Conservation (phyloP, 2,329 filamentous ascomycete genomes). For the Cladorrhinum sp. region DNA sequence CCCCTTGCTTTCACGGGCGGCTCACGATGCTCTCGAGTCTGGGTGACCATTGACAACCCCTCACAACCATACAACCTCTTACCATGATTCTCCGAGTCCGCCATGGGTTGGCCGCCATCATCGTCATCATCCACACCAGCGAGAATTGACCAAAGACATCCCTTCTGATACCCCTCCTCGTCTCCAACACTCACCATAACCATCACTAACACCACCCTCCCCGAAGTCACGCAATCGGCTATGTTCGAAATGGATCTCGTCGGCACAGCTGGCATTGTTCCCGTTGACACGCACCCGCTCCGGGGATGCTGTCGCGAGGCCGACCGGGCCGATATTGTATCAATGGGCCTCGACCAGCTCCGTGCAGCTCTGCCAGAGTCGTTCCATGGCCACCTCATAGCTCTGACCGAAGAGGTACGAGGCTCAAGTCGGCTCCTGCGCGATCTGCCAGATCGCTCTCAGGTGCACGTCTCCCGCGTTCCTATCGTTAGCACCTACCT, state of each 20-base stretch:
- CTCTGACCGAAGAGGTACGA: constrained; percentile 47
- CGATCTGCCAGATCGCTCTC: constrained; percentile 53
- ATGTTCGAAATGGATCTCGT: not conserved
- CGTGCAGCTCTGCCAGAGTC: constrained; percentile 42
- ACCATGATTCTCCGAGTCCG: constrained; percentile 17
- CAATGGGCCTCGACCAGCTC: constrained; percentile 47
- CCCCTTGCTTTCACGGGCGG: not conserved
- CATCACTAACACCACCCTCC: not conserved
- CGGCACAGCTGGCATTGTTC: not conserved
- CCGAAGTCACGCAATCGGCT: not conserved
- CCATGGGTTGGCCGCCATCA: constrained; percentile 15
- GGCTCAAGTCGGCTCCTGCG: constrained; percentile 46
- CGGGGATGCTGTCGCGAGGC: constrained; percentile 55
- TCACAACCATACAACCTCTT: not conserved
- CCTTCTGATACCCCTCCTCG: not conserved
- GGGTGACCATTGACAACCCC: not conserved
- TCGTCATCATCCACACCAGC: not conserved
- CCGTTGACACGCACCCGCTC: constrained; percentile 39
- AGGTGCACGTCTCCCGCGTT: constrained; percentile 48
- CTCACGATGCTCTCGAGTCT: not conserved
- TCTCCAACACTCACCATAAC: not conserved
- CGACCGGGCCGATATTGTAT: constrained; percentile 48
- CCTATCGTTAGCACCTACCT: constrained; percentile 54
- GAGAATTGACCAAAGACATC: not conserved
- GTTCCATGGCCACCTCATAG: constrained; percentile 46